phyloP scores from a whole-genome alignment of 176 grass and related monocot species.

The Oryza glaberrima region DNA sequence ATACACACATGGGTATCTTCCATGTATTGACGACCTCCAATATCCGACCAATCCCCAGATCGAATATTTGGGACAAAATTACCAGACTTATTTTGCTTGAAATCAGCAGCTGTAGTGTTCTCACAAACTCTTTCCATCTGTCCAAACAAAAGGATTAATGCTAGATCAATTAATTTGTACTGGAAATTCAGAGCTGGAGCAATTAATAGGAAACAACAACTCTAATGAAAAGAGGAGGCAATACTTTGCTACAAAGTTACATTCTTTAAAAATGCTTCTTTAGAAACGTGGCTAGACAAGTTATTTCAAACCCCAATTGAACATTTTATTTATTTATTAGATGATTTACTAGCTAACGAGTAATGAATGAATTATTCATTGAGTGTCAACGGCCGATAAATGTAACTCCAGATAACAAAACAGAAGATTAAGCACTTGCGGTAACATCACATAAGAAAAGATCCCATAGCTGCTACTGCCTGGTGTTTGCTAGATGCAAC shows the following conservation, averaged over 20 bases:
- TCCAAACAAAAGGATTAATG: slow-evolving; percentile 16
- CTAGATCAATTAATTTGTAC: neutral
- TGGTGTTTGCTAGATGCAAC: neutral
- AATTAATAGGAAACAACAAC: neutral
- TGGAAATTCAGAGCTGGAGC: neutral
- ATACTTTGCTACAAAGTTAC: neutral
- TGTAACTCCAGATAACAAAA: neutral
- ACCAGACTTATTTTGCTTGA: slow-evolving; percentile 50
- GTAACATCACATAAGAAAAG: neutral
- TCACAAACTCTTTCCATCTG: slow-evolving; percentile 89
- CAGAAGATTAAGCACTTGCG: neutral
- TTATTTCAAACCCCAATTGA: slow-evolving; percentile 14
- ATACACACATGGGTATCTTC: slow-evolving; percentile 95
- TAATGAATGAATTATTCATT: too few species aligned
- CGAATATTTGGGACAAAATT: slow-evolving; percentile 68
- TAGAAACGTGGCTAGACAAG: neutral
- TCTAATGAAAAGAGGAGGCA: neutral
- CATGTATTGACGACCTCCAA: slow-evolving; percentile 78
- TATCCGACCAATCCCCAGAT: slow-evolving; percentile 84
- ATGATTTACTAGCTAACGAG: too few species aligned
- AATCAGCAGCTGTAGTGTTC: slow-evolving; percentile 61
- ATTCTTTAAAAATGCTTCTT: neutral
- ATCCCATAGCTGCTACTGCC: neutral
- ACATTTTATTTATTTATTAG: neutral
- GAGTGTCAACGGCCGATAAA: neutral